A percentile compares a stretch with the other conserved stretches of the same genome.
phyloP scores from a whole-genome alignment of 2,329 filamentous ascomycete genomes.

The Apiospora kogelbergensis region DNA sequence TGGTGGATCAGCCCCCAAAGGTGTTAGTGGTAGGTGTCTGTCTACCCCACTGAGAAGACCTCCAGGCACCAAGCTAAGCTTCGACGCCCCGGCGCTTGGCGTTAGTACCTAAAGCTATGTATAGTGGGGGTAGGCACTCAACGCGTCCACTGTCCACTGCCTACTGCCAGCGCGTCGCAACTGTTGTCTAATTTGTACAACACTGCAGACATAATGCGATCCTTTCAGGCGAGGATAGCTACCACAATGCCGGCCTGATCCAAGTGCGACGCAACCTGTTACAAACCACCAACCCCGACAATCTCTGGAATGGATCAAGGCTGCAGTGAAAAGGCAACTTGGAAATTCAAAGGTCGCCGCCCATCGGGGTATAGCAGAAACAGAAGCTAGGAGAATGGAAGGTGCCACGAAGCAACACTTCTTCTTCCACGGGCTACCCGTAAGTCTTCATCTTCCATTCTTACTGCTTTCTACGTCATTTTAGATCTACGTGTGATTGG shows the following conservation, averaged over 20 bases:
- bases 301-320: background rate
- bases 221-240: background rate
- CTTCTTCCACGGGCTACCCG: slow-evolving; percentile 45
- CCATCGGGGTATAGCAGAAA: too few relatives aligned
- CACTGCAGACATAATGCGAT: background rate
- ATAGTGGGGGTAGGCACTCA: background rate
- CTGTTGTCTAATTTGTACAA: background rate
- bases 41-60: background rate
- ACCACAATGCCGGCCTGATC: background rate
- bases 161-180: background rate
- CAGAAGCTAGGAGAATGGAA: slow-evolving; percentile 39
- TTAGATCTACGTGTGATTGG: background rate
- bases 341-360: background rate
- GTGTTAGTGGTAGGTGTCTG: too few relatives aligned
- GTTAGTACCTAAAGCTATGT: background rate
- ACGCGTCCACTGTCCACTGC: background rate
- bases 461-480: background rate
- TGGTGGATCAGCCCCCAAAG: background rate
- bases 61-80: background rate
- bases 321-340: background rate
- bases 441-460: slow-evolving; percentile 22
- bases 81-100: background rate
- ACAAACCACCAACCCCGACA: background rate
- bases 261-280: background rate
- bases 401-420: slow-evolving; percentile 47